phyloP scores from a whole-genome alignment of 2,329 filamentous ascomycete genomes.

The Cercospora zeina region DNA sequence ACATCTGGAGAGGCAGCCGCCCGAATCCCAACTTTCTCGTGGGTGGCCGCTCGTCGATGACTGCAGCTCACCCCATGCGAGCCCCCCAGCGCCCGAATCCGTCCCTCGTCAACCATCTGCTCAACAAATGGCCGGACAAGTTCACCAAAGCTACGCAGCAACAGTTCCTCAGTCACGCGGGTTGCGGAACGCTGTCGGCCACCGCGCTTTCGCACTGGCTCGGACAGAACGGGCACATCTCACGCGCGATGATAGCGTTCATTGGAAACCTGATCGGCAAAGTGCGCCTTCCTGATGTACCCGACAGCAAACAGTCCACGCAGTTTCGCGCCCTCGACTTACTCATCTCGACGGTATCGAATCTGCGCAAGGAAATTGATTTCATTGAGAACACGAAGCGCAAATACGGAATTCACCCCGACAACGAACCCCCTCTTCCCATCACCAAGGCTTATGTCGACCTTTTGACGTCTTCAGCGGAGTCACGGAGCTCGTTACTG shows the following conservation, averaged over 20 bases:
- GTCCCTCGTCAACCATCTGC: slow-evolving; percentile 60
- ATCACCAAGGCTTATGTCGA: slow-evolving; percentile 59
- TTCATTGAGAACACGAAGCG: slow-evolving; percentile 67
- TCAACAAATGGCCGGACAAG: slow-evolving; percentile 50
- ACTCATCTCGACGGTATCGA: slow-evolving; percentile 64
- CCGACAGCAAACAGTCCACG: slow-evolving; percentile 48
- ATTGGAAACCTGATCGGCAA: slow-evolving; percentile 65
- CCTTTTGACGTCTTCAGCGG: slow-evolving; percentile 59
- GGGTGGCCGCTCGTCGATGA: slow-evolving; percentile 33
- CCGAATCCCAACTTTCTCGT: slow-evolving; percentile 53
- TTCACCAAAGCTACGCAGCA: slow-evolving; percentile 63
- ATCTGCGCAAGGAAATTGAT: slow-evolving; percentile 65
- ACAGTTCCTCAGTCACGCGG: slow-evolving; percentile 65
- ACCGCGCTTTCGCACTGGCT: slow-evolving; percentile 64
- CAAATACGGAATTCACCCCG: slow-evolving; percentile 59
- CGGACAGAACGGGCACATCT: slow-evolving; percentile 69
- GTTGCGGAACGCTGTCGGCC: slow-evolving; percentile 61
- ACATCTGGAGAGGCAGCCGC: slow-evolving; percentile 49
- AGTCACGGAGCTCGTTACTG: slow-evolving; percentile 55
- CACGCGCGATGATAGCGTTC: slow-evolving; percentile 68
- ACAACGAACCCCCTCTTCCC: slow-evolving; percentile 46
- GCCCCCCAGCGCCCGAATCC: slow-evolving; percentile 38
- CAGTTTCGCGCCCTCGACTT: slow-evolving; percentile 62
- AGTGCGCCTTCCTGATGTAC: slow-evolving; percentile 56
- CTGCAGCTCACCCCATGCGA: slow-evolving; percentile 23